These are phyloP conservation scores for Penicillium bovifimosum DNA, from an alignment of 495 filamentous ascomycete species.

Conservation along the genomic window DNA sequence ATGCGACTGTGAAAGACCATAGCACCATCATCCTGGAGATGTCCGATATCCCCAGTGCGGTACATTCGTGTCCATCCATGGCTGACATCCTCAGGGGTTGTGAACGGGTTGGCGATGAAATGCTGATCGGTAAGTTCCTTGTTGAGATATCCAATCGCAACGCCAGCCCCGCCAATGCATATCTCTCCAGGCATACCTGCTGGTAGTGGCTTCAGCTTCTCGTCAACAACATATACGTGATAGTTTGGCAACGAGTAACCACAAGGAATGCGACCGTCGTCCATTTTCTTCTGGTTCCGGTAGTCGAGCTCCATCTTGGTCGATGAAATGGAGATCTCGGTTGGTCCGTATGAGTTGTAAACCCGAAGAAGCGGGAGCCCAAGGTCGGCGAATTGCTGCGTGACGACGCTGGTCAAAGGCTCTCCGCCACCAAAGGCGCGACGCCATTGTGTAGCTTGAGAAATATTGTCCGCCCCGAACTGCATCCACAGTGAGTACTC, in stretches of 20 bases:
- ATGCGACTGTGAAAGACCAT: not conserved
- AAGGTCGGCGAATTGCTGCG: slow-evolving; percentile 6
- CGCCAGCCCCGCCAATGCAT: slow-evolving; percentile 29
- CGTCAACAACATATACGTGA: slow-evolving; percentile 37
- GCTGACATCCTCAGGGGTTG: too few species aligned
- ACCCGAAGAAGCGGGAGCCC: slow-evolving; percentile 12
- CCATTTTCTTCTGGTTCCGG: too few species aligned
- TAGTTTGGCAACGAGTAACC: slow-evolving; percentile 36
- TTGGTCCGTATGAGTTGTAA: slow-evolving; percentile 27
- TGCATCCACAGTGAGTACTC: slow-evolving; percentile 27
- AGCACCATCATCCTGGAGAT: not conserved
- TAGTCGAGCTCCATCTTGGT: too few species aligned
- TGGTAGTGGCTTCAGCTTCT: slow-evolving; percentile 30
- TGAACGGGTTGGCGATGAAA: too few species aligned
- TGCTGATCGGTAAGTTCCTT: slow-evolving; percentile 13
- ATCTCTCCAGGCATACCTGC: slow-evolving; percentile 37
- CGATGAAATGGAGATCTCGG: slow-evolving; percentile 17
- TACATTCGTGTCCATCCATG: not conserved
- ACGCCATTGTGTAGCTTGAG: not conserved
- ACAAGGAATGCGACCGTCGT: slow-evolving; percentile 7
- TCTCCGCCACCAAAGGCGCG: not conserved
- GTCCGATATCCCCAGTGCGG: not conserved
- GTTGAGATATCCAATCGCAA: slow-evolving; percentile 33
- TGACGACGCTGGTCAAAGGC: not conserved
- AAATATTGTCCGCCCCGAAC: slow-evolving; percentile 13